A percentile compares a stretch with the other conserved stretches of the same genome.
Evolutionary conservation across 208 protist genomes (phyloP).

Genomic region (Strigomonas galati): DNA sequence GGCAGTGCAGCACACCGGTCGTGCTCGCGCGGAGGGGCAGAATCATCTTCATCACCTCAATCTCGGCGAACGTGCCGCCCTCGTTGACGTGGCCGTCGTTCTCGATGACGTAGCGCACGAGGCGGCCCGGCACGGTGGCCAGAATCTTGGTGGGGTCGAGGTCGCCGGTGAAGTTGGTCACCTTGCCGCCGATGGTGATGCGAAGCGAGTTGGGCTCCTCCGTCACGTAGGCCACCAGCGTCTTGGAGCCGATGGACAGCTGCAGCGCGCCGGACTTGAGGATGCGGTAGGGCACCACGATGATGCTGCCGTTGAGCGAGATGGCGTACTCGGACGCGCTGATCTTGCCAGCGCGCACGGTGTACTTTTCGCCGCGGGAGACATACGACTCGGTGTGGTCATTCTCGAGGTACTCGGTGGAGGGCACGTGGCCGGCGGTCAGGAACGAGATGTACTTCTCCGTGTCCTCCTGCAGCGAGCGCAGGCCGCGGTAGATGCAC

Average conservation of each 20-base stretch:
- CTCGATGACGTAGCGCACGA: conserved; percentile 94
- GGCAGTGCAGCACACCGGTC: conserved; percentile 74
- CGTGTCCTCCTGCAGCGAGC: conserved; percentile 40
- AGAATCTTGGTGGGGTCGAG: conserved; percentile 94
- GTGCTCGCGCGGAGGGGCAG: conserved; percentile 86
- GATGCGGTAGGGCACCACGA: conserved; percentile 71
- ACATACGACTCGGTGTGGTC: conserved; percentile 71
- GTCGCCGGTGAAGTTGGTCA: conserved; percentile 92
- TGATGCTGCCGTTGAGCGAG: conserved; percentile 64
- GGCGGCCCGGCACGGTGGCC: conserved; percentile 92
- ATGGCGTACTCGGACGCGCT: conserved; percentile 65
- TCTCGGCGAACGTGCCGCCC: conserved; percentile 90
- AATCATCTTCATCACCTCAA: conserved; percentile 99
- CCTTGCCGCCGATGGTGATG: conserved; percentile 89
- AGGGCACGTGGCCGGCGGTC: conserved; percentile 82
- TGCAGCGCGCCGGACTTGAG: conserved; percentile 82
- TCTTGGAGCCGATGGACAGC: conserved; percentile 67
- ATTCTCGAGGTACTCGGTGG: conserved; percentile 65
- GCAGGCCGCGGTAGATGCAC: conserved; percentile 55
- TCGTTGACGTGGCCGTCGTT: conserved; percentile 90
- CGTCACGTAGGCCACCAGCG: conserved; percentile 89
- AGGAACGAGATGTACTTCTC: conserved; percentile 75
- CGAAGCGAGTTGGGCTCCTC: conserved; percentile 90
- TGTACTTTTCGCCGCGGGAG: conserved; percentile 70
- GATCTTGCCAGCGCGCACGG: conserved; percentile 45